Conservation (phyloP, 768 basidiomycete genomes). For the Lactarius psammicola region DNA sequence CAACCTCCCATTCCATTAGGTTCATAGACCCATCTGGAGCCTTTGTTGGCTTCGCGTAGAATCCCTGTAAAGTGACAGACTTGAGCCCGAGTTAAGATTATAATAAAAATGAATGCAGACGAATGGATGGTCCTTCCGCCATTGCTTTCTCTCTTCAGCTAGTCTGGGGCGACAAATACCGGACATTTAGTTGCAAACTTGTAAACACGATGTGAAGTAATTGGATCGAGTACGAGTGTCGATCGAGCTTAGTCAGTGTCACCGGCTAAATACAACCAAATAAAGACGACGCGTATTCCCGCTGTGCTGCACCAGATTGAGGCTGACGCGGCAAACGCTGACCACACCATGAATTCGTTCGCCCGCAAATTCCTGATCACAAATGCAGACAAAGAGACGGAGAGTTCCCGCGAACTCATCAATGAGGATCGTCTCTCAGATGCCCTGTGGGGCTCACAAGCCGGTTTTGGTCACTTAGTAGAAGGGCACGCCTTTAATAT, state of each 20-base stretch:
- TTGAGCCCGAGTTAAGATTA: slow-evolving; percentile 7
- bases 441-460: slow-evolving; percentile 77
- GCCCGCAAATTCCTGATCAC: slow-evolving; percentile 64
- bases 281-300: slow-evolving; percentile 21
- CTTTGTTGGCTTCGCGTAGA: slow-evolving; percentile 94
- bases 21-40: slow-evolving; percentile 91
- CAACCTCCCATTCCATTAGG: slow-evolving; percentile 97
- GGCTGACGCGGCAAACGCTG: slow-evolving; percentile 16
- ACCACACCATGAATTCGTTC: slow-evolving; percentile 64
- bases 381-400: slow-evolving; percentile 47
- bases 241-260: not conserved
- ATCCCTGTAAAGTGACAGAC: slow-evolving; percentile 59
- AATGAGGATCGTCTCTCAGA: slow-evolving; percentile 67
- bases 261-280: slow-evolving; percentile 17
- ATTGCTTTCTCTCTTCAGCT: slow-evolving; percentile 96
- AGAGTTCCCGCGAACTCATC: slow-evolving; percentile 47
- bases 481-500: slow-evolving; percentile 73
- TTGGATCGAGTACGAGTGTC: not conserved
- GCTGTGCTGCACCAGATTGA: not conserved
- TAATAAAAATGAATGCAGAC: slow-evolving; percentile 50
- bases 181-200: slow-evolving; percentile 51
- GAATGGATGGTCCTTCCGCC: slow-evolving; percentile 98
- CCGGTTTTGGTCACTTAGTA: slow-evolving; percentile 74
- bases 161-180: slow-evolving; percentile 92
- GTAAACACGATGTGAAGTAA: not conserved